Evolutionary conservation across 306 rosid species (phyloP), one percentile per base, ranked within the genome.

Genomic region (Vicia sativa): DNA sequence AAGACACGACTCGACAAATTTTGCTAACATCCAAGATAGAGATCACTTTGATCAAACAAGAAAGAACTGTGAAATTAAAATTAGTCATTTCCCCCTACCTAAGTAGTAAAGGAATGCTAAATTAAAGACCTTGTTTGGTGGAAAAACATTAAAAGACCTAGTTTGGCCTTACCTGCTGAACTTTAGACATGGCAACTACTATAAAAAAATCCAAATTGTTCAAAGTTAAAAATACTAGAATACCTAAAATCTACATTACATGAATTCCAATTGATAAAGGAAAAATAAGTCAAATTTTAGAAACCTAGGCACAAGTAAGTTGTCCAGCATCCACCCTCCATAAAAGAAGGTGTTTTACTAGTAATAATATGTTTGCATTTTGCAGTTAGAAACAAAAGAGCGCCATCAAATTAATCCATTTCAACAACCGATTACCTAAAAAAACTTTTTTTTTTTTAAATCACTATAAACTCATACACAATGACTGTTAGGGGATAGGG

Each of bases 141-240:
- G 13, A 5, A 45, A 34, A 52, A n/a, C 26, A 52, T 3, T 9
- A 14, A 6, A 19, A 46, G 45, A 14, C 9, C n/a, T 34, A 7
- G 38, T 19, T 34, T 60, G 54, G 29, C 34, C 57, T 45, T 50
- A 34, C 52, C 15, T 49, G 38, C 38, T 23, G 29, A 12, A 67
- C 60, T 48, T 54, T 29, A 70, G 62, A 35, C 62, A 23, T 54
- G 14, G 44, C 56, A 64, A 66, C 73, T 52, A 70, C 65, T 63
- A 38, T 19, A 65, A 13, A 69, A 67, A 34, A 34, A 34, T 34
- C 38, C 1, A 34, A 7, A 2, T 9, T 49, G 19, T 28, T 19
- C 21, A 38, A 57, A 54, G 43, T 8, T 45, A 46, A 65, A 35
- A 65, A 45, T 65, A 18, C 10, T 3, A 9, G 10, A 45, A 52